Evolutionary conservation across 2,329 filamentous ascomycete species (phyloP).

Genomic region (Fusarium miscanthi): DNA sequence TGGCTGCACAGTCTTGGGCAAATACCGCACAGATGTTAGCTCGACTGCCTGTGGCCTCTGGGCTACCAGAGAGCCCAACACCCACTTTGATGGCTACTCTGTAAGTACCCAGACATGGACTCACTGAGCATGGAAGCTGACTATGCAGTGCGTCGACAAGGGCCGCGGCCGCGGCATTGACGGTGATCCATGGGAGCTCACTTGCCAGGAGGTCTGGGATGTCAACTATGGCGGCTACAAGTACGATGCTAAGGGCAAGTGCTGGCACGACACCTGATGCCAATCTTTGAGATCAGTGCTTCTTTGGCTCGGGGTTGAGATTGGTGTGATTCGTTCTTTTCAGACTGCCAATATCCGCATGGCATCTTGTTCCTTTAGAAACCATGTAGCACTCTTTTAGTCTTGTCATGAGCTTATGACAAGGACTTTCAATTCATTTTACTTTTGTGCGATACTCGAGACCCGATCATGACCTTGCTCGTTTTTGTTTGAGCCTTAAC

Average conservation of each 20-base stretch:
- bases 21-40: slow-evolving; percentile 6
- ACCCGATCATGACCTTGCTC: too few relatives aligned
- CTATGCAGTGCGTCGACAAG: slow-evolving; percentile 23
- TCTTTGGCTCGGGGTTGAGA: too few relatives aligned
- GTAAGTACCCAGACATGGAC: background rate
- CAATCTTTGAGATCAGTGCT: background rate
- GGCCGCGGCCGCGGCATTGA: slow-evolving; percentile 19
- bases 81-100: slow-evolving; percentile 24
- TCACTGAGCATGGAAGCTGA: background rate
- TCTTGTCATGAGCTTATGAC: too few relatives aligned
- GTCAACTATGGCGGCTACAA: slow-evolving; percentile 21
- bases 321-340: background rate
- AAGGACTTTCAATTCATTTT: too few relatives aligned
- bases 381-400: background rate
- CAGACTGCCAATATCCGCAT: background rate
- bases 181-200: slow-evolving; percentile 21
- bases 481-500: too few relatives aligned
- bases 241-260: slow-evolving; percentile 10
- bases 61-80: slow-evolving; percentile 15
- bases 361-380: background rate
- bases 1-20: slow-evolving; percentile 21
- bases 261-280: slow-evolving; percentile 25
- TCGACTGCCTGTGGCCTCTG: slow-evolving; percentile 20
- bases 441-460: too few relatives aligned
- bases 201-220: slow-evolving; percentile 24